Base-by-base conservation (phyloP, 148 eudicot species). In the Nyssa sinensis region DNA sequence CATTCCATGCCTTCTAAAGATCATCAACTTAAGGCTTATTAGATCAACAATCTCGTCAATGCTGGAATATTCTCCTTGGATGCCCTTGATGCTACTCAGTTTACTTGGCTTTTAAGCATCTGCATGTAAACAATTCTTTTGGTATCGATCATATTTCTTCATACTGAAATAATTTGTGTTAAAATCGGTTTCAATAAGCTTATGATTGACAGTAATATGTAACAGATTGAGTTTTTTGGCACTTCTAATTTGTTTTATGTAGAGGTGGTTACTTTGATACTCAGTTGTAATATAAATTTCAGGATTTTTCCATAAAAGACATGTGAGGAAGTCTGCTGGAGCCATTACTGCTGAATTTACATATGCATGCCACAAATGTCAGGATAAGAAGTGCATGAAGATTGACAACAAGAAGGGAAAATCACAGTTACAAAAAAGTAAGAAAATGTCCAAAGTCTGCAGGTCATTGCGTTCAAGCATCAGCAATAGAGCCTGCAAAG, bases 221-320 rank as follows among this genome's bases (percentile, higher is more conserved):
- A n/a, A 55, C 59, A 49, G 57, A 49, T 49, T 9, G 17, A 49
- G 19, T 55, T 55, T 55, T 13, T 55, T n/a, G 19, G 12, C 17
- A 44, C 51, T 2, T 1, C 51, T 44, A 44, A 44, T 44, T 0
- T 70, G 37, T 32, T 34, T 7, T 55, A 14, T 25, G 10, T 29
- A 12, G 24, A 32, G 63, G n/a, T 57, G n/a, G 17, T 57, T 57
- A 33, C 59, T 16, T 59, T 70, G 28, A 66, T 5, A n/a, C n/a
- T 9, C 3, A 5, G 12, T 57, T 32, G 28, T 23, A 35, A 25
- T 65, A 27, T 71, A 60, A 34, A 28, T 51, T 64, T 66, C 90
- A 95, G 97, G 88, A 14, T 83, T 78, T 80, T 95, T 92, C 78
- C 99, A 95, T 76, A 89, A 88, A 84, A 84, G 85, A 71, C 99